Base-by-base conservation (phyloP, 2,329 filamentous ascomycete genomes). In the Fusarium acutatum region DNA sequence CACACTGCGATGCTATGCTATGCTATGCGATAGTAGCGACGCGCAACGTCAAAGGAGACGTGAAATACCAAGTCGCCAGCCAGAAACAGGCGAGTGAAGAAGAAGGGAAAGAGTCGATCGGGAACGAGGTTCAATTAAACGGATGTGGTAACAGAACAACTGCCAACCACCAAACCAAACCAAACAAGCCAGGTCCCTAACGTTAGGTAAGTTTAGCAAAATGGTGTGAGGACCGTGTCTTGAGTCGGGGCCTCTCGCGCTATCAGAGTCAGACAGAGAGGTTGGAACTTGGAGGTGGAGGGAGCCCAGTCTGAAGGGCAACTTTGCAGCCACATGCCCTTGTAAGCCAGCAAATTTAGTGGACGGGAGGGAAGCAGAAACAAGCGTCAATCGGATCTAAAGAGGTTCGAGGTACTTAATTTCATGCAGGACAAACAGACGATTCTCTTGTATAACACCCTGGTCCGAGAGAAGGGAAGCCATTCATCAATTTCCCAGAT, bases 161-260 rank as follows among this genome's bases (percentile, higher is more conserved):
- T 53, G 34, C 34, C 24, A 53, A 54, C 50, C 50, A 54, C 34
- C 50, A 40, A 41, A 35, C 54, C 28, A 60, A 43, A 52, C 62
- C 63, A 49, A 61, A 40, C 44, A 50, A 63, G 40, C 40, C 59
- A 65, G 28, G 47, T 64, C 64, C 43, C 44, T 34, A 60, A 58
- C 30, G 54, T 58, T 28, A 28, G 54, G n/a, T 46, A 32, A 46
- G 40, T 58, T 28, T 47, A 46, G n/a, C 64, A 50, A 52, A 73
- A 75, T 75, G 75, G 74, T 64, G 69, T 72, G 73, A 74, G 72
- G 64, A 71, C 67, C 71, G 73, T 69, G 62, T 77, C 71, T 53
- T 75, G 73, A 77, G 73, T 77, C 73, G 75, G 75, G 69, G 71
- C 71, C 73, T 73, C 60, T 59, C 60, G 73, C 71, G 71, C 71